Conservation (phyloP, 2,329 filamentous ascomycete species). For the Trichoderma asperellum region DNA sequence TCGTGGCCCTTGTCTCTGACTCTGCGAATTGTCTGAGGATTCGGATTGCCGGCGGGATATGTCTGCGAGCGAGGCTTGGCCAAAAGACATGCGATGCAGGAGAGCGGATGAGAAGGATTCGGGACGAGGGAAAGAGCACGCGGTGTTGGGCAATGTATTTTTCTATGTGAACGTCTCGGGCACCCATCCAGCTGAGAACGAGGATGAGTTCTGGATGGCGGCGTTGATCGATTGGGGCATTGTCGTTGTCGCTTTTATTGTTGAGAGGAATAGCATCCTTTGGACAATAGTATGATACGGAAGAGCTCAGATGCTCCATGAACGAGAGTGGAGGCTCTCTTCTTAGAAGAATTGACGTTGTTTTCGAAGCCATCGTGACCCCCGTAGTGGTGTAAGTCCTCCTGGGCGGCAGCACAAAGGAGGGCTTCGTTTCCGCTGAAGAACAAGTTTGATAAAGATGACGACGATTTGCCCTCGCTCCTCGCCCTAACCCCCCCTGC, state of each 20-base stretch:
- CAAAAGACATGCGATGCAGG: slow-evolving; percentile 44
- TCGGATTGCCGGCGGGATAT: slow-evolving; percentile 47
- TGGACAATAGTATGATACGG: slow-evolving; percentile 45
- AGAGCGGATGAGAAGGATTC: slow-evolving; percentile 53
- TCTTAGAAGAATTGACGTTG: slow-evolving; percentile 3
- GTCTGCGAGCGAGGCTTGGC: slow-evolving; percentile 38
- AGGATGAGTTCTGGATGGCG: slow-evolving; percentile 51
- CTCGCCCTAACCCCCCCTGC: not conserved
- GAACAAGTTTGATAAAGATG: not conserved
- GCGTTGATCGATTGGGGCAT: not conserved
- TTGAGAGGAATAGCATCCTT: not conserved
- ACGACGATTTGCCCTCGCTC: not conserved
- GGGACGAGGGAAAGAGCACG: slow-evolving; percentile 48
- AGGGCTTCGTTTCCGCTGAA: not conserved
- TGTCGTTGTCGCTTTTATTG: not conserved
- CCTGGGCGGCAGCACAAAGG: not conserved
- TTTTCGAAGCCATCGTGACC: slow-evolving; percentile 39
- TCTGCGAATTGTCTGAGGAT: slow-evolving; percentile 43
- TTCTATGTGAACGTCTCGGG: slow-evolving; percentile 53
- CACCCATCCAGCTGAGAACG: slow-evolving; percentile 56
- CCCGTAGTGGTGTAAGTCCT: not conserved
- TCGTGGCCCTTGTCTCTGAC: slow-evolving; percentile 23
- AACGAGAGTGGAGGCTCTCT: slow-evolving; percentile 37
- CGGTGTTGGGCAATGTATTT: slow-evolving; percentile 56
- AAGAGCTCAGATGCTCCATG: slow-evolving; percentile 46